Base-by-base conservation (phyloP, 805 yeast species). In the Ogataea nakhonphanomensis region DNA sequence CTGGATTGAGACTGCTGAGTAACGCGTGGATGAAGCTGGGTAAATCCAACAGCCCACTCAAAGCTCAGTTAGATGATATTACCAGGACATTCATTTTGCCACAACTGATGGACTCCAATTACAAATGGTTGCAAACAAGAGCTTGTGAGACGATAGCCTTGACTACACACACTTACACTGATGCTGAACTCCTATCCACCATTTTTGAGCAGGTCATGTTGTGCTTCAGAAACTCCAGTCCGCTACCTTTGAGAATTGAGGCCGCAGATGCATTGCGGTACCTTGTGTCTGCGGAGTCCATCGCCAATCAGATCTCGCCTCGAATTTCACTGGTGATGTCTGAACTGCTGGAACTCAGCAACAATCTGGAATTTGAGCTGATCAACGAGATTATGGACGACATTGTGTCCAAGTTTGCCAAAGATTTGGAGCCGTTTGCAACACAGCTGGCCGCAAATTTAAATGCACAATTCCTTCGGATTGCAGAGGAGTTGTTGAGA, bases 381-480 rank as follows among this genome's bases (percentile, higher is more conserved):
- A 73, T 91, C 22, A 78, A 89, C 31, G 84, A 83, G 17, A 93
- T 91, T 5, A 87, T 91, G 87, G 97, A 91, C 66, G 95, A 86
- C 50, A 81, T 93, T 54, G 97, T 91, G 11, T 93, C 88, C 51
- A 79, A 77, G 48, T 93, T 84, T 64, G 73, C 93, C 6, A 82
- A 79, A 48, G 93, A 90, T 61, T 70, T 91, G 46, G 90, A 89
- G 45, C 98, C 99, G 12, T 91, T 86, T 61, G 91, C 95, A 27
- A 70, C 78, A n/a, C 82, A 83, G 43, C 63, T 84, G 40, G 75
- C 83, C 22, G 57, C 58, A 3, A 75, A 79, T 55, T 65, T 84
- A 51, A 81, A 81, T 11, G 78, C 78, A 35, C 96, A 91, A 57
- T 87, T 90, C 55, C 55, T 85, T 54, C 70, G 74, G 43, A 58